Conservation (phyloP, 108 stramenopile species). For the Cyclotella distinguenda region DNA sequence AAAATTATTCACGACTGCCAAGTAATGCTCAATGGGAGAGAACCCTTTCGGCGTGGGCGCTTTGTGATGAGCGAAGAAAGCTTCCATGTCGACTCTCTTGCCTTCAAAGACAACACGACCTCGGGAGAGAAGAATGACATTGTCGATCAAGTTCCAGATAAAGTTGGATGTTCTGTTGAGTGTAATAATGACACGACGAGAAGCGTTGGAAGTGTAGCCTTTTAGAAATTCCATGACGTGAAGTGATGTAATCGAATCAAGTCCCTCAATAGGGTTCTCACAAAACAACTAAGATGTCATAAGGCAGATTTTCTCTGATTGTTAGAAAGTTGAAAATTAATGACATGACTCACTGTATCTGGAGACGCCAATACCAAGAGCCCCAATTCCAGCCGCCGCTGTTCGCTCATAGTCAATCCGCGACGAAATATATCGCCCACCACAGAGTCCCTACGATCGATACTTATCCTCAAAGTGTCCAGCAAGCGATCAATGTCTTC, state of each 20-base stretch:
- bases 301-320: background rate
- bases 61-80: slow-evolving; percentile 48
- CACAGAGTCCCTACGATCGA: slow-evolving; percentile 58
- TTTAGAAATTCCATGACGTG: slow-evolving; percentile 64
- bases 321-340: background rate
- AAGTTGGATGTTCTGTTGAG: slow-evolving; percentile 55
- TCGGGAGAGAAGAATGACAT: slow-evolving; percentile 53
- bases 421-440: slow-evolving; percentile 70
- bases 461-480: slow-evolving; percentile 29
- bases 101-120: slow-evolving; percentile 59
- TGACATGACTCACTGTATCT: slow-evolving; percentile 5
- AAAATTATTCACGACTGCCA: slow-evolving; percentile 24
- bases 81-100: slow-evolving; percentile 49
- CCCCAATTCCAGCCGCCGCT: slow-evolving; percentile 71
- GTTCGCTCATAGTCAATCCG: slow-evolving; percentile 78
- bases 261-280: slow-evolving; percentile 31
- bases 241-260: slow-evolving; percentile 52
- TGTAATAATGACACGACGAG: slow-evolving; percentile 57
- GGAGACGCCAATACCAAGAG: slow-evolving; percentile 60
- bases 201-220: slow-evolving; percentile 35
- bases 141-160: slow-evolving; percentile 62
- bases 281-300: slow-evolving; percentile 9
- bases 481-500: slow-evolving; percentile 32
- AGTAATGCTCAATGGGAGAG: slow-evolving; percentile 24
- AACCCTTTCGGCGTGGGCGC: slow-evolving; percentile 46